Evolutionary conservation across 768 basidiomycete species (phyloP), one percentile per base, ranked within the genome.

Genomic region (Tulasnella sp.): DNA sequence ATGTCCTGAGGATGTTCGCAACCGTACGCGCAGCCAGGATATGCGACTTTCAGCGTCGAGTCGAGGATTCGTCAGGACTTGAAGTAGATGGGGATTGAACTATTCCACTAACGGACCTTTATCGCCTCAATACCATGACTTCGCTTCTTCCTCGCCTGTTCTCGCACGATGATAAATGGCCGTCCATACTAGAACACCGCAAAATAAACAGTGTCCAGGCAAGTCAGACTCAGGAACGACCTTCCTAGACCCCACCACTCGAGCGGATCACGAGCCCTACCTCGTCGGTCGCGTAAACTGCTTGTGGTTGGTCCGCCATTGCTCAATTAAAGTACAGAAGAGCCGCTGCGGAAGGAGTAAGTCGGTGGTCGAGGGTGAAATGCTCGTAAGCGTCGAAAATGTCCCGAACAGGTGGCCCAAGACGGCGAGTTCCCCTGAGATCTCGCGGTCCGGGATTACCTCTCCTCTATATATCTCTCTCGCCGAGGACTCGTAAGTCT

Each of bases 91-190:
- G 18, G 20, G 57, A 4, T 71, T 51, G 39, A 26, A 6, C 20
- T 5, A 67, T 32, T 11, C 29, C 18, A 44, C 73, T 73, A 70
- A 82, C 86, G 57, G 42, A 94, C 96, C 89, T 97, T 96, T 87
- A 99, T 98, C 81, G 97, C 97, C 85, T 96, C 94, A 79, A 92
- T 84, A 74, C 97, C 97, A 86, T 99, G 96, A 39, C 88, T 90
- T 81, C 97, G 89, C 15, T 94, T 97, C 88, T 96, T 98, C 87
- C 85, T 97, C 77, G 87, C 91, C 84, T 98, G 97, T 82, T 98
- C 96, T 40, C 96, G 89, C 78, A 99, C 88, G 86, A 99, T 97
- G 83, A 98, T 97, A 84, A 98, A 98, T n/a, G 96, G 97, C 57
- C 96, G 88, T 69, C 96, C 96, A 84, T 94, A 96, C 94, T 96